phyloP scores from a whole-genome alignment of 345 rosid species.

The Sonneratia caseolaris region DNA sequence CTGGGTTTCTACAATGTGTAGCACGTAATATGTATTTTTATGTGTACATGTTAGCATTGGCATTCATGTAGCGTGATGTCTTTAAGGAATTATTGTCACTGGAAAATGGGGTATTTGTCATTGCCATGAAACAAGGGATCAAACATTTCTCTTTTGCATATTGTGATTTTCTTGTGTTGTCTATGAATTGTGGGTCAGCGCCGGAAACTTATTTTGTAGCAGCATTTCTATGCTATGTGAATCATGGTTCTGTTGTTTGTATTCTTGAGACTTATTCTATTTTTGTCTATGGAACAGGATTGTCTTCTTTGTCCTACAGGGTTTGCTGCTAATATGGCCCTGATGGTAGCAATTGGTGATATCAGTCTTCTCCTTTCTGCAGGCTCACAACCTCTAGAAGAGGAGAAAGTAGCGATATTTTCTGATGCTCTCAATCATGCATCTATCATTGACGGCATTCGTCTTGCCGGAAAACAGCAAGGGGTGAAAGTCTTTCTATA shows the following conservation, averaged over 20 bases:
- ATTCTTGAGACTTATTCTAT: constrained; percentile 18
- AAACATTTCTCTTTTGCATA: background rate
- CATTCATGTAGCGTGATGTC: background rate
- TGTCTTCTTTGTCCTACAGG: constrained; percentile 99
- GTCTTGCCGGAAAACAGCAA: constrained; percentile 69
- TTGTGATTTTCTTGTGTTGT: background rate
- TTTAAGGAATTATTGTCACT: background rate
- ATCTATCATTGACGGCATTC: constrained; percentile 89
- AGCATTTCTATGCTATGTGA: background rate
- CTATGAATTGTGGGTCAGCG: background rate
- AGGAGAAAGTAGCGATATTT: constrained; percentile 72
- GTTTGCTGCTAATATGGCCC: constrained; percentile 91
- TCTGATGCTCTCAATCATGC: constrained; percentile 96
- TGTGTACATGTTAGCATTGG: background rate
- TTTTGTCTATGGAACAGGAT: constrained; percentile 42
- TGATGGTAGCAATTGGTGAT: constrained; percentile 84
- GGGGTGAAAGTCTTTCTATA: constrained; percentile 55
- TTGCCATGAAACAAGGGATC: background rate
- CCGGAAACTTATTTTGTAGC: background rate
- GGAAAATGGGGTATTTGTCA: background rate
- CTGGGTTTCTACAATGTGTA: background rate
- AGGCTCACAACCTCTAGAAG: constrained; percentile 27
- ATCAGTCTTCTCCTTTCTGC: constrained; percentile 55
- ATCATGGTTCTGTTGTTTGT: background rate
- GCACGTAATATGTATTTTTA: background rate